Evolutionary conservation across 108 stramenopile species (phyloP).

Genomic region (Fragilariopsis cylindrus): DNA sequence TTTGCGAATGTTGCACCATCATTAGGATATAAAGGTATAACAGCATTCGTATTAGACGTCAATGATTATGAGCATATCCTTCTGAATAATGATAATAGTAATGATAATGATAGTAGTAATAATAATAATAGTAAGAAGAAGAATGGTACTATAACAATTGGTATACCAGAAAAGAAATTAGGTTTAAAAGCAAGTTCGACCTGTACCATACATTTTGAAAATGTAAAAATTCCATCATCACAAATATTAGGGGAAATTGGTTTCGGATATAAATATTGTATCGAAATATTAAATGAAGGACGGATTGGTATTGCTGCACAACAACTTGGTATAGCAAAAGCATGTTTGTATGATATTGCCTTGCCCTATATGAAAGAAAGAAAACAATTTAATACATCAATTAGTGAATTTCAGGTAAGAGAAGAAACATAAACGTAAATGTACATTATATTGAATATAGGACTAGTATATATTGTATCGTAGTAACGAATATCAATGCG

Average conservation of each 20-base stretch:
- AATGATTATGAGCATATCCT: not conserved
- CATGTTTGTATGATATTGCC: conserved; percentile 78
- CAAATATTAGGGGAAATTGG: conserved; percentile 92
- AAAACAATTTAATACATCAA: conserved; percentile 85
- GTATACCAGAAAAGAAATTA: conserved; percentile 89
- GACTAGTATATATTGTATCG: not conserved
- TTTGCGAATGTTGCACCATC: conserved; percentile 89
- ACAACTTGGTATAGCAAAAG: conserved; percentile 93
- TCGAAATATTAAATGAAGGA: conserved; percentile 96
- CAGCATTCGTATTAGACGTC: conserved; percentile 91
- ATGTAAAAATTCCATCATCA: conserved; percentile 76
- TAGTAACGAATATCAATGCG: not conserved
- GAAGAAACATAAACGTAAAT: conserved; percentile 1
- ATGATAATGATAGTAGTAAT: not conserved
- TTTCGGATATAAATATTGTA: conserved; percentile 92
- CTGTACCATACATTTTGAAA: conserved; percentile 85
- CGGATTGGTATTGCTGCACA: conserved; percentile 95
- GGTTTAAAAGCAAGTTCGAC: conserved; percentile 92
- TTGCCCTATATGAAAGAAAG: conserved; percentile 91
- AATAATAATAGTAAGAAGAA: not conserved
- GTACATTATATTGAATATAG: not conserved
- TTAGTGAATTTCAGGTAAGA: conserved; percentile 85
- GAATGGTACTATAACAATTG: conserved; percentile 78
- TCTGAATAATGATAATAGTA: not conserved
- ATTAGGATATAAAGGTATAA: conserved; percentile 93